Conservation (phyloP, 139 green algal genomes). For the Auxenochlorella pyrenoidosa region DNA sequence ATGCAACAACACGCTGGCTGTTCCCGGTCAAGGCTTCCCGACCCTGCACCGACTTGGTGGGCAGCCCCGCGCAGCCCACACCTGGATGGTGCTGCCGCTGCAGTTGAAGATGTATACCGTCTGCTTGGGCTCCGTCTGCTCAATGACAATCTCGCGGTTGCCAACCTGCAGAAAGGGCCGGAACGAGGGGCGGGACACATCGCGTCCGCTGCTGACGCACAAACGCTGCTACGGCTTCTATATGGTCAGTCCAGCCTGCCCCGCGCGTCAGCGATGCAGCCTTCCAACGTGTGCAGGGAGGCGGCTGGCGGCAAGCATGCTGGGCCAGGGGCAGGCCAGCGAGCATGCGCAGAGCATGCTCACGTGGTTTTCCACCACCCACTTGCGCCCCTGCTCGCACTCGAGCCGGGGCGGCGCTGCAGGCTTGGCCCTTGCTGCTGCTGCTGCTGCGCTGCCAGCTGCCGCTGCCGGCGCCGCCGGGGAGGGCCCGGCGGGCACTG, state of each 20-base stretch:
- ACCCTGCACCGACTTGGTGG: too few species aligned
- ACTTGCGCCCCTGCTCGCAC: conserved; percentile 86
- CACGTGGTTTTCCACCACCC: conserved; percentile 88
- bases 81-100: conserved; percentile 76
- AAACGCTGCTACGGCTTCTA: too few species aligned
- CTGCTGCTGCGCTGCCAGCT: not conserved
- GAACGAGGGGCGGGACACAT: not conserved
- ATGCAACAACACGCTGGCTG: too few species aligned
- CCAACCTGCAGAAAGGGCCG: not conserved
- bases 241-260: too few species aligned
- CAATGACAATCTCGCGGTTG: conserved; percentile 75
- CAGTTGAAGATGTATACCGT: conserved; percentile 94
- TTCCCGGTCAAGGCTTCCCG: too few species aligned
- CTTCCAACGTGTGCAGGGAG: too few species aligned
- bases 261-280: too few species aligned
- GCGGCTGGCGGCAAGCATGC: too few species aligned
- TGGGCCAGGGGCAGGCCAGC: not conserved
- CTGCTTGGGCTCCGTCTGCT: conserved; percentile 79
- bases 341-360: not conserved
- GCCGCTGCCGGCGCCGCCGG: conserved; percentile 31
- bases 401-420: conserved; percentile 64
- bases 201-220: too few species aligned
- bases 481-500: conserved; percentile 54
- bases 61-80: conserved; percentile 38
- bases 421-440: conserved; percentile 6